Conservation (phyloP, 108 stramenopile genomes). For the Schizochytrium sp. region DNA sequence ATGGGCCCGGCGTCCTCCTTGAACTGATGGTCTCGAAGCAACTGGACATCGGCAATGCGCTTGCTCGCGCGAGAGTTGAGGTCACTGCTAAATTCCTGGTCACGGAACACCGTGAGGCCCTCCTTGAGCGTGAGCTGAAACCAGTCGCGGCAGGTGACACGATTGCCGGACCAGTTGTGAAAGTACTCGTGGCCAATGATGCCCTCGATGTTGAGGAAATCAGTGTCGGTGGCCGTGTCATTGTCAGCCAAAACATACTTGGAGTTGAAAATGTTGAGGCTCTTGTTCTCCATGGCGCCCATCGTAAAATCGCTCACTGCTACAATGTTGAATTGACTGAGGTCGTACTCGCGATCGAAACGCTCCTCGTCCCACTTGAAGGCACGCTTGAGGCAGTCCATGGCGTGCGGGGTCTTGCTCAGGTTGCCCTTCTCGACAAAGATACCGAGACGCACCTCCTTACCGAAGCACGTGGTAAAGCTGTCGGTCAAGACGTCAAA, state of each 20-base stretch:
- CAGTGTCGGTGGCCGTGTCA: constrained; percentile 74
- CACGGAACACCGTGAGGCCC: constrained; percentile 94
- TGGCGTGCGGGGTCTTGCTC: constrained; percentile 71
- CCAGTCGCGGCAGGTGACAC: constrained; percentile 97
- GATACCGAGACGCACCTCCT: constrained; percentile 66
- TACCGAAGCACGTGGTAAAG: constrained; percentile 61
- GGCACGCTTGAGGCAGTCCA: constrained; percentile 68
- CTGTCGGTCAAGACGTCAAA: constrained; percentile 29
- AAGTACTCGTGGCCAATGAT: constrained; percentile 77
- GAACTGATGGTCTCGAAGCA: constrained; percentile 70
- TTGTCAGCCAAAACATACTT: constrained; percentile 85
- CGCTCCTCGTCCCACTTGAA: constrained; percentile 92
- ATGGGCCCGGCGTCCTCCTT: constrained; percentile 66
- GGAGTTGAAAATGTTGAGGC: constrained; percentile 86
- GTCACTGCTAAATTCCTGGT: constrained; percentile 80
- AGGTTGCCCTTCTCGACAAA: constrained; percentile 73
- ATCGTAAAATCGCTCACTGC: constrained; percentile 58
- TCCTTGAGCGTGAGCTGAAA: constrained; percentile 96
- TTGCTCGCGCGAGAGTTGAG: constrained; percentile 74
- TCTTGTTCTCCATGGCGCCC: constrained; percentile 97
- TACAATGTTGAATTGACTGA: constrained; percentile 87
- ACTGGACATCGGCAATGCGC: constrained; percentile 78
- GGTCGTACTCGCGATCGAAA: constrained; percentile 88
- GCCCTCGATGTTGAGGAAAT: constrained; percentile 80
- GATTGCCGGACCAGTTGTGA: constrained; percentile 94